Percentiles rank a stretch among this genome's conserved stretches.
Conservation (phyloP, 1,139 yeast genomes). For the Candida labiduridarum region DNA sequence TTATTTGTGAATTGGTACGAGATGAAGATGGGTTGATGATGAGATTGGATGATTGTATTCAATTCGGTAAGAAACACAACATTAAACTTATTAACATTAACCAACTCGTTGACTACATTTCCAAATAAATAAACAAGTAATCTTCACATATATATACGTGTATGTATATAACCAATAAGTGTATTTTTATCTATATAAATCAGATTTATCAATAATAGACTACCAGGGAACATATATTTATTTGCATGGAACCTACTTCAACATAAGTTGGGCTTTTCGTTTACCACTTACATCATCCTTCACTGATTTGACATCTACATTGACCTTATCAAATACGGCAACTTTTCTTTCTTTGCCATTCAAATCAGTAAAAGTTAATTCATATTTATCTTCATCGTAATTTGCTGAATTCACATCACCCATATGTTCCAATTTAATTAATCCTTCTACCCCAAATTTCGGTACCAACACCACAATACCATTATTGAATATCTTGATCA, state of each 20-base stretch:
- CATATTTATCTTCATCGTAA: conserved; percentile 79
- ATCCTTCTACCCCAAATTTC: conserved; percentile 95
- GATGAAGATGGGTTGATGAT: conserved; percentile 97
- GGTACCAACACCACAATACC: conserved; percentile 96
- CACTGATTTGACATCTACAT: conserved; percentile 77
- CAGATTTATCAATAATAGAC: not conserved
- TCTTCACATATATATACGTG: not conserved
- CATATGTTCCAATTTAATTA: conserved; percentile 78
- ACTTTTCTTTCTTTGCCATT: conserved; percentile 51
- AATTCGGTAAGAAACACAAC: conserved; percentile 62
- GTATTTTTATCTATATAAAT: not conserved
- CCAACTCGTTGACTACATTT: conserved; percentile 62
- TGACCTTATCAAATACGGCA: conserved; percentile 82
- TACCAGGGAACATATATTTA: conserved; percentile 1
- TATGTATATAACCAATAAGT: not conserved
- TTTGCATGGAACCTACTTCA: conserved; percentile 32
- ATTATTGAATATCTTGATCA: conserved; percentile 88
- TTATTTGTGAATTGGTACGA: conserved; percentile 90
- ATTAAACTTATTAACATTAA: conserved; percentile 83
- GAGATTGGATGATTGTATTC: conserved; percentile 83
- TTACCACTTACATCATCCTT: conserved; percentile 90
- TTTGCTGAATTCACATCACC: conserved; percentile 65
- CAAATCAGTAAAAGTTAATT: conserved; percentile 55
- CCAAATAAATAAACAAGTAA: conserved; percentile 3
- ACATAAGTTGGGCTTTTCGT: conserved; percentile 81